Evolutionary conservation across 441 rosid genomes (phyloP).

Genomic region (Dalechampia spathulata): DNA sequence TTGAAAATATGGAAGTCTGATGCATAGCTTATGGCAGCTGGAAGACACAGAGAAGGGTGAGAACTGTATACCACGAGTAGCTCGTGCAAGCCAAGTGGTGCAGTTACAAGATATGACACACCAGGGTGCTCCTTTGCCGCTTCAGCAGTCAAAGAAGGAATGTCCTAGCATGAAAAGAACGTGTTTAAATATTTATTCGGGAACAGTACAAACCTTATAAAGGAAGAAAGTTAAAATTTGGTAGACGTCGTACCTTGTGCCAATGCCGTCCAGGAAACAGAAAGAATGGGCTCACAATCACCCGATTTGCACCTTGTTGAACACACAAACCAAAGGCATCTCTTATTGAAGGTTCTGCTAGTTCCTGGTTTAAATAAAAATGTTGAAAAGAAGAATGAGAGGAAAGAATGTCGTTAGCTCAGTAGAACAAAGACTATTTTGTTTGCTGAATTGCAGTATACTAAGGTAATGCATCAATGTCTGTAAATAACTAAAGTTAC

Average conservation of each 20-base stretch:
- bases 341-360: slow-evolving; percentile 82
- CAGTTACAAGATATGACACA: slow-evolving; percentile 60
- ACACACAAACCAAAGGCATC: slow-evolving; percentile 74
- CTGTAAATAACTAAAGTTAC: background rate
- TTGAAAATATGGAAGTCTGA: background rate
- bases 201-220: background rate
- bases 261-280: slow-evolving; percentile 93
- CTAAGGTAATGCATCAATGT: background rate
- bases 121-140: slow-evolving; percentile 82
- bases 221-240: background rate
- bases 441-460: too few species aligned
- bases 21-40: background rate
- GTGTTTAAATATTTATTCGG: background rate
- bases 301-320: slow-evolving; percentile 64
- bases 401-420: too few species aligned
- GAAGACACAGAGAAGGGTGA: background rate
- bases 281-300: slow-evolving; percentile 85
- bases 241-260: slow-evolving; percentile 50
- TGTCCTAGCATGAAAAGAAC: slow-evolving; percentile 43
- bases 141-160: slow-evolving; percentile 79
- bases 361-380: slow-evolving; percentile 41
- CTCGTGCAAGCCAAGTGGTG: slow-evolving; percentile 86
- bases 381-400: slow-evolving; percentile 1
- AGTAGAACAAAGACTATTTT: too few species aligned
- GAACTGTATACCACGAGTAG: slow-evolving; percentile 65